phyloP scores from a whole-genome alignment of 495 filamentous ascomycete genomes.

The Tuber calosporum region DNA sequence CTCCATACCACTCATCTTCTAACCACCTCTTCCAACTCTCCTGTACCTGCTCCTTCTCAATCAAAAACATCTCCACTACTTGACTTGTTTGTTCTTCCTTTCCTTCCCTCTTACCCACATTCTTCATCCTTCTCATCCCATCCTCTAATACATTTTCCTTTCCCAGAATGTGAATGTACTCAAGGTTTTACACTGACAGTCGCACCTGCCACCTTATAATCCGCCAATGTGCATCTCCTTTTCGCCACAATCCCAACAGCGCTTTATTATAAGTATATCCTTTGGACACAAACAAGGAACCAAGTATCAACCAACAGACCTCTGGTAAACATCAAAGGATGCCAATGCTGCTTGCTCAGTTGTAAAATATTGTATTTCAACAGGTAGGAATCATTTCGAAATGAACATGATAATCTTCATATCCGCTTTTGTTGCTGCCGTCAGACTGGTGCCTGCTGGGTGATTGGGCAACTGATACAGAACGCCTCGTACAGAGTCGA shows the following conservation, averaged over 20 bases:
- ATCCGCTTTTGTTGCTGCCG: rapidly evolving
- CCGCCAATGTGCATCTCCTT: neutral
- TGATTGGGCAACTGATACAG: neutral
- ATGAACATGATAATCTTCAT: slow-evolving; percentile 5
- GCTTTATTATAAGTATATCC: slow-evolving; percentile 9
- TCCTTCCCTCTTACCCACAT: neutral
- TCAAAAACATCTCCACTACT: no score
- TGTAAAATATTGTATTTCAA: neutral
- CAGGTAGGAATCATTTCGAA: neutral
- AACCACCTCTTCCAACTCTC: neutral
- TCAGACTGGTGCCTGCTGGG: neutral
- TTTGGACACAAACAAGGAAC: neutral
- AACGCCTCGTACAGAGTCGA: neutral
- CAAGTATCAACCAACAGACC: neutral
- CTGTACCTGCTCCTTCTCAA: neutral
- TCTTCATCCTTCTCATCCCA: neutral
- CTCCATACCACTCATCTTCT: neutral
- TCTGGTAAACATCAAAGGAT: neutral
- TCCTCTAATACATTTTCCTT: neutral
- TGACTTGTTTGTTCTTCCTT: neutral
- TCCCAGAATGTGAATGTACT: neutral
- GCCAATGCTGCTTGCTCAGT: neutral
- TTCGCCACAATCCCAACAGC: neutral
- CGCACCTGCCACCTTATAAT: neutral
- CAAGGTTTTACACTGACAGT: neutral